A percentile compares a stretch with the other conserved stretches of the same genome.
phyloP scores from a whole-genome alignment of 2,329 filamentous ascomycete genomes.

The Pestalotiopsis sp. region DNA sequence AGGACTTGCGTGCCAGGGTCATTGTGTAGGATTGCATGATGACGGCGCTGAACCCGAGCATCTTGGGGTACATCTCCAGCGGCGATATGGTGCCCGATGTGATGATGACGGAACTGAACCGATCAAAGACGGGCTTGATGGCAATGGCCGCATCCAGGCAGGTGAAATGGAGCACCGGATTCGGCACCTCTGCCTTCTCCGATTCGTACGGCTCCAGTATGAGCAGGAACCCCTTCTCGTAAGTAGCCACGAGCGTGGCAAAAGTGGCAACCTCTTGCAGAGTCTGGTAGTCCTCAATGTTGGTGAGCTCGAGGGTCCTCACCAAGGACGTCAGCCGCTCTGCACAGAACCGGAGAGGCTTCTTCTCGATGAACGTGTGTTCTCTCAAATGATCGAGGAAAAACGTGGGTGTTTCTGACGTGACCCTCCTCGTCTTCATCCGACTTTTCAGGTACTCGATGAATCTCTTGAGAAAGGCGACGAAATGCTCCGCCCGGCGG shows the following conservation, averaged over 20 bases:
- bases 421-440: constrained; percentile 97
- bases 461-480: constrained; percentile 92
- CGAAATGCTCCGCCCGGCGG: constrained; percentile 91
- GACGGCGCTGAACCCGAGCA: constrained; percentile 91
- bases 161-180: constrained; percentile 95
- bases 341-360: constrained; percentile 91
- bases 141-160: constrained; percentile 97
- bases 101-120: constrained; percentile 97
- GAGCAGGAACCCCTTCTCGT: constrained; percentile 93
- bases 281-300: constrained; percentile 96
- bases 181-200: constrained; percentile 91
- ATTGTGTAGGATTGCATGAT: constrained; percentile 97
- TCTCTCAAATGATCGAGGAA: constrained; percentile 93
- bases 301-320: constrained; percentile 90
- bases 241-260: constrained; percentile 92
- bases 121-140: constrained; percentile 95
- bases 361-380: constrained; percentile 96
- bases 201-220: constrained; percentile 98
- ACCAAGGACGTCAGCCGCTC: constrained; percentile 94
- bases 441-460: constrained; percentile 97
- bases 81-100: constrained; percentile 97
- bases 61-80: constrained; percentile 98
- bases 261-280: constrained; percentile 98
- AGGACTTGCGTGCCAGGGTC: constrained; percentile 92
- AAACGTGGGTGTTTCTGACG: constrained; percentile 93